Evolutionary conservation across 2,329 filamentous ascomycete genomes (phyloP).

Genomic region (Plenodomus lindquistii): DNA sequence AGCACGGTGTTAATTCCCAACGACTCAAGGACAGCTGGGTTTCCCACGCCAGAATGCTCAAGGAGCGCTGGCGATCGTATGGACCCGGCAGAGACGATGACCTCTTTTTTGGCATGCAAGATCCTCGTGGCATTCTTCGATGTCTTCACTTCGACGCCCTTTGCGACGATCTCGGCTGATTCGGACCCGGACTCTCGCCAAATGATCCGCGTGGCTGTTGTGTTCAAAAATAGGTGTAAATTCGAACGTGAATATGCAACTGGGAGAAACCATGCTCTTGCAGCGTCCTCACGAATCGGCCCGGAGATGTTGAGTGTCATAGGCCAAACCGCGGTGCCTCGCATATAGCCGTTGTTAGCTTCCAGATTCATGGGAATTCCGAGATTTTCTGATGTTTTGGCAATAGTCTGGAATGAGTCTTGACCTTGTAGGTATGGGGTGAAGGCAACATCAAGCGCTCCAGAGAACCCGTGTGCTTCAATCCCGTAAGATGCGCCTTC

Average conservation of each 20-base stretch:
- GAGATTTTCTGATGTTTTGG: constrained; percentile 40
- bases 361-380: constrained; percentile 49
- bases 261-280: constrained; percentile 54
- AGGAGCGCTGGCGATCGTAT: constrained; percentile 40
- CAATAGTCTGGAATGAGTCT: constrained; percentile 36
- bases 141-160: constrained; percentile 30
- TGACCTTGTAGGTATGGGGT: constrained; percentile 29
- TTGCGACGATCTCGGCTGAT: constrained; percentile 14
- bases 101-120: constrained; percentile 30
- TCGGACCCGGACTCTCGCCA: constrained; percentile 29
- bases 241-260: constrained; percentile 44
- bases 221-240: constrained; percentile 50
- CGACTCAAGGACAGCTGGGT: constrained; percentile 28
- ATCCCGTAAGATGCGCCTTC: constrained; percentile 31
- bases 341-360: constrained; percentile 49
- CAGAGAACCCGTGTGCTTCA: constrained; percentile 24
- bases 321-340: constrained; percentile 50
- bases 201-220: constrained; percentile 47
- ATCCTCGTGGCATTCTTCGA: constrained; percentile 17
- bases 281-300: constrained; percentile 52
- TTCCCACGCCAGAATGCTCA: constrained; percentile 45
- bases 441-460: constrained; percentile 34
- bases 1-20: constrained; percentile 25
- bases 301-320: constrained; percentile 46
- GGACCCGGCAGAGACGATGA: constrained; percentile 43